These are phyloP conservation scores for Amanita thiersii DNA, from an alignment of 768 basidiomycete genomes.

Conservation along the genomic window DNA sequence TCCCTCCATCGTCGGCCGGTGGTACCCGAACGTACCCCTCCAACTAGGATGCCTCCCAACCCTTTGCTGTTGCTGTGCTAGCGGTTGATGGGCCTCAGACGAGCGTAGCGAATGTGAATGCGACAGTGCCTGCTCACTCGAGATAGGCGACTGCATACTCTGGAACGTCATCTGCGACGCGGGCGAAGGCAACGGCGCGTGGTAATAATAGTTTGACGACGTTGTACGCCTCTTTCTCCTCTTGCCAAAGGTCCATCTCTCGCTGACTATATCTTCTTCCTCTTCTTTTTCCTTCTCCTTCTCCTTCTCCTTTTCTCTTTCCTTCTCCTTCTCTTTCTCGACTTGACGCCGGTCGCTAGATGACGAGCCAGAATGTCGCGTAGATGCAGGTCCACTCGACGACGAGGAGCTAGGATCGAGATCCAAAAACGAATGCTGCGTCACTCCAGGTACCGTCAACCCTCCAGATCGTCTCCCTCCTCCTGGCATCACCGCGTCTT, in stretches of 20 bases:
- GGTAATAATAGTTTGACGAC: neutral
- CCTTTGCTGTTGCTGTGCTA: neutral
- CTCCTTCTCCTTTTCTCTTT: neutral
- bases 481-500: neutral
- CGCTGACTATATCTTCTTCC: no score
- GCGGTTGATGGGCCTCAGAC: neutral
- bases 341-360: neutral
- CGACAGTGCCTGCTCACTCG: no score
- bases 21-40: constrained; percentile 4
- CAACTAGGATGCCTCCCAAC: constrained; percentile 2
- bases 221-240: neutral
- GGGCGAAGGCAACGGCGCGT: constrained; percentile 1
- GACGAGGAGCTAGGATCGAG: neutral
- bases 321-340: neutral
- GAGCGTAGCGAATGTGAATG: no score
- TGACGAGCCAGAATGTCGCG: neutral
- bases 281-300: neutral
- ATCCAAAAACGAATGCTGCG: constrained; percentile 14
- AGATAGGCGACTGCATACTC: neutral
- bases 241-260: constrained; percentile 4
- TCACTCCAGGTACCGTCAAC: no score
- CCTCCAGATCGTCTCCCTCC: constrained; percentile 16
- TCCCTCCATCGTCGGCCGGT: no score
- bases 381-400: no score
- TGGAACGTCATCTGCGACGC: neutral